phyloP scores from a whole-genome alignment of 305 asterid species.

The Lippia alba region DNA sequence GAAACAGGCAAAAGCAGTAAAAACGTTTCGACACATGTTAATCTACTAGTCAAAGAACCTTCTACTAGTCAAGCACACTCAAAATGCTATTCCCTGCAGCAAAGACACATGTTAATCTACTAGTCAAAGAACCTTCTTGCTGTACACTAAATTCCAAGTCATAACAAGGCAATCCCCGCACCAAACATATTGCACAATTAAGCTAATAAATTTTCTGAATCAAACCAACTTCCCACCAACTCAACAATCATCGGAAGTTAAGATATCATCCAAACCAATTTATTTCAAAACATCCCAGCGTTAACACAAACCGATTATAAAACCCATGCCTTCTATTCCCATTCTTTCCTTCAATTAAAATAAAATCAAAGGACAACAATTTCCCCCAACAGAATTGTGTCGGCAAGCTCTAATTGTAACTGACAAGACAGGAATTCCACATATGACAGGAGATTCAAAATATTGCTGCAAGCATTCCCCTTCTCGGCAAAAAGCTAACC shows the following conservation, averaged over 20 bases:
- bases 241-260: neutral
- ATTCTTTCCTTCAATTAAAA: neutral
- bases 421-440: no score
- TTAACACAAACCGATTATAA: neutral
- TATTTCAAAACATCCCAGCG: neutral
- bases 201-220: neutral
- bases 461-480: neutral
- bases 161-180: no score
- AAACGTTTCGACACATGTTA: neutral
- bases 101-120: no score
- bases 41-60: no score
- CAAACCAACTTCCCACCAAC: neutral
- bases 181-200: no score
- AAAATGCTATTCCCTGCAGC: no score
- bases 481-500: neutral
- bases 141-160: no score
- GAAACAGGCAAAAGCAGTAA: neutral
- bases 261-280: slow-evolving; percentile 1
- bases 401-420: no score
- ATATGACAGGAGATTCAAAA: no score
- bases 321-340: neutral
- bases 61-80: no score
- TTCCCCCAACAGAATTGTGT: no score
- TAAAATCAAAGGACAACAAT: neutral
- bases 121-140: no score